Percentiles rank a stretch among this genome's conserved stretches.
Evolutionary conservation across 495 filamentous ascomycete genomes (phyloP).

Genomic region (Chaetomium tenue): DNA sequence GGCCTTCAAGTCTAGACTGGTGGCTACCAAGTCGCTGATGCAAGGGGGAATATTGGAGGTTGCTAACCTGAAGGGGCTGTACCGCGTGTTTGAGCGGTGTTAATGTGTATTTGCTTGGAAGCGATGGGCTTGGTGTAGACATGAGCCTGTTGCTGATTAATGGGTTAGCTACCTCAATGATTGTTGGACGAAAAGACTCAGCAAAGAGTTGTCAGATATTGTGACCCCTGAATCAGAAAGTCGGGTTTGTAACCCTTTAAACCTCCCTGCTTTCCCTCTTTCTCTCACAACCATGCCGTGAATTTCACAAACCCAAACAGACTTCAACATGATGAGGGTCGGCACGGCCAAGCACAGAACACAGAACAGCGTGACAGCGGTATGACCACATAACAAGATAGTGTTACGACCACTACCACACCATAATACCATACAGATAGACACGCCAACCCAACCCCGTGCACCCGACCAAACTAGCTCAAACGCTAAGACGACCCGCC

Average conservation of each 20-base stretch:
- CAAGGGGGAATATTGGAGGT: slow-evolving; percentile 76
- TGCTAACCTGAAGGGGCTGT: slow-evolving; percentile 90
- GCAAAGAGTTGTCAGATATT: too few species aligned
- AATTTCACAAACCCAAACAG: too few species aligned
- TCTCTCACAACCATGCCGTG: too few species aligned
- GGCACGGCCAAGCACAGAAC: not conserved
- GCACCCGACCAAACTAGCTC: not conserved
- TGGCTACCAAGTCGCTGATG: slow-evolving; percentile 78
- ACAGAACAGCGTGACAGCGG: not conserved
- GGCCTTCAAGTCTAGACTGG: slow-evolving; percentile 75
- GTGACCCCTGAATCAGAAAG: too few species aligned
- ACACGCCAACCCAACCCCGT: not conserved
- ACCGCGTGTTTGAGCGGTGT: slow-evolving; percentile 96
- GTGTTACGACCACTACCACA: not conserved
- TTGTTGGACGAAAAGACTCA: too few species aligned
- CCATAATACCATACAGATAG: not conserved
- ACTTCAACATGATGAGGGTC: too few species aligned
- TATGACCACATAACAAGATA: not conserved
- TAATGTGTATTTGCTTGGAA: slow-evolving; percentile 35
- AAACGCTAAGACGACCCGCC: not conserved
- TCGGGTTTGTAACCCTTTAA: too few species aligned
- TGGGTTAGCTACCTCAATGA: too few species aligned
- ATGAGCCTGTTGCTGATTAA: too few species aligned
- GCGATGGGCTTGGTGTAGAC: not conserved
- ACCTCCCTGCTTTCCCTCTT: too few species aligned